Evolutionary conservation across 2,329 filamentous ascomycete genomes (phyloP).

Genomic region (Teratosphaeria gauchensis): DNA sequence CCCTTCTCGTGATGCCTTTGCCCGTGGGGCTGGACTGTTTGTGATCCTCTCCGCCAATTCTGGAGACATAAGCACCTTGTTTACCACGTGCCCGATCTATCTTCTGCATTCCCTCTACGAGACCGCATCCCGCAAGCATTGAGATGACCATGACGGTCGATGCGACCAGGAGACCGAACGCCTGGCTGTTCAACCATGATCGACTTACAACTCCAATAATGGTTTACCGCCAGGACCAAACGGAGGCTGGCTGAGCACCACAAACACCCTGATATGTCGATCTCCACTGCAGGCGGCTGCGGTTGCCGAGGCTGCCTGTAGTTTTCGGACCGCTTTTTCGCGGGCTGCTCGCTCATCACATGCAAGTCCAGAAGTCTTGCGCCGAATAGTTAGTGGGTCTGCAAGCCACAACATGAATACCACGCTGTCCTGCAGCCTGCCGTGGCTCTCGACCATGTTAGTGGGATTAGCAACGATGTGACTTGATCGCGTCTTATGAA

Average conservation of each 20-base stretch:
- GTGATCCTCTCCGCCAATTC: neutral
- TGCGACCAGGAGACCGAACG: neutral
- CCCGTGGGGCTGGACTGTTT: neutral
- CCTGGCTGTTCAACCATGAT: no score
- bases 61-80: neutral
- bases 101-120: neutral
- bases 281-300: neutral
- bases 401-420: neutral
- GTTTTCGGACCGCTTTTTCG: neutral
- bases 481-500: neutral
- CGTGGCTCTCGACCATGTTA: neutral
- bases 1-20: neutral
- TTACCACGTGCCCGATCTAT: neutral
- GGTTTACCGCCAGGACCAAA: neutral
- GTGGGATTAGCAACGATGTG: neutral
- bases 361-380: neutral
- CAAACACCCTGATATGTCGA: neutral
- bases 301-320: neutral
- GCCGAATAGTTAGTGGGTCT: neutral
- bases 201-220: neutral
- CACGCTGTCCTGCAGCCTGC: neutral
- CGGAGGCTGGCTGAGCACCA: neutral
- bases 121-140: neutral
- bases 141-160: neutral
- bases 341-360: neutral